Percentiles rank a stretch among this genome's conserved stretches.
Evolutionary conservation across 495 filamentous ascomycete genomes (phyloP).

Genomic region (Bacidia rubella): DNA sequence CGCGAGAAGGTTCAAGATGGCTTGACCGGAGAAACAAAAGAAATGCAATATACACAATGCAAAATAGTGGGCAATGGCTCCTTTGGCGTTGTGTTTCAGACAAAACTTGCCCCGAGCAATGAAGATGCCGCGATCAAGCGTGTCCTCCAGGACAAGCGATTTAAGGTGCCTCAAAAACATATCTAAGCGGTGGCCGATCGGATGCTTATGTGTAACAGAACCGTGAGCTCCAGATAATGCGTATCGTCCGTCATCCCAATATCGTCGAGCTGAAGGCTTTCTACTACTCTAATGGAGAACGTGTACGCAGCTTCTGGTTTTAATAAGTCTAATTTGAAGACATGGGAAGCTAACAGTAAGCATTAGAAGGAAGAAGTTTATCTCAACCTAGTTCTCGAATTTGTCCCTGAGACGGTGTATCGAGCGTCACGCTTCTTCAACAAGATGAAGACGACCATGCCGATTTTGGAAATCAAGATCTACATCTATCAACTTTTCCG

Average conservation of each 20-base stretch:
- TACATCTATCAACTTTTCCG: conserved; percentile 99
- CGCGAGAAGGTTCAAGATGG: conserved; percentile 99
- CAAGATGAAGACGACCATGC: conserved; percentile 99
- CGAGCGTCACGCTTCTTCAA: conserved; percentile 98
- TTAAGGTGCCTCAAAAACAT: conserved; percentile 55
- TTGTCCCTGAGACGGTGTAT: conserved; percentile 96
- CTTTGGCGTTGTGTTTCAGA: conserved; percentile 98
- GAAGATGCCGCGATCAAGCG: conserved; percentile 98
- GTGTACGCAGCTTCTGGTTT: conserved; percentile 46
- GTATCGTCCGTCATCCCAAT: conserved; percentile 95
- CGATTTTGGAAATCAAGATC: conserved; percentile 93
- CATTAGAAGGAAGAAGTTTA: conserved; percentile 96
- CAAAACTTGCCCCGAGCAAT: conserved; percentile 89
- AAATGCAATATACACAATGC: conserved; percentile 97
- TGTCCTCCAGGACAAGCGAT: conserved; percentile 95
- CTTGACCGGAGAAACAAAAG: conserved; percentile 84
- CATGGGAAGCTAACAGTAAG: conserved; percentile 7
- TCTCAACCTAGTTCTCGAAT: conserved; percentile 94
- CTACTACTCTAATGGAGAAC: conserved; percentile 97
- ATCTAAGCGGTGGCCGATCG: conserved; percentile 3
- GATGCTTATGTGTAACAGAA: conserved; percentile 46
- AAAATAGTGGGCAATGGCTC: conserved; percentile 99
- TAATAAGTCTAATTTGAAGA: neutral
- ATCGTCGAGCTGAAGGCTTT: conserved; percentile 98
- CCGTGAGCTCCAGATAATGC: conserved; percentile 98